Evolutionary conservation across 495 filamentous ascomycete species (phyloP).

Genomic region (Xylaria cubensis): DNA sequence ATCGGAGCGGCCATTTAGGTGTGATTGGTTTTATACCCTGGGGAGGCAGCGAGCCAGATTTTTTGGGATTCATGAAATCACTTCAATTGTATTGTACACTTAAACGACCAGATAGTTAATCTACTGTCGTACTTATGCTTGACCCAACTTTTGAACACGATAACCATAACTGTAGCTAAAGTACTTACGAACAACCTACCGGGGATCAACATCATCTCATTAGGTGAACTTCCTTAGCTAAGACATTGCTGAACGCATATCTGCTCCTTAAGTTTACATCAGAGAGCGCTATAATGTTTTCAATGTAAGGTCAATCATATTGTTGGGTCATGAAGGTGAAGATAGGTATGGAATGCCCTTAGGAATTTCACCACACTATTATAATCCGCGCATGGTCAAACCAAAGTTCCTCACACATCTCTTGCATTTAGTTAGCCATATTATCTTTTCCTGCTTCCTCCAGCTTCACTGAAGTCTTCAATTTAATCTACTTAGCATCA

Average conservation of each 20-base stretch:
- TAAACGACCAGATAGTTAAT: background rate
- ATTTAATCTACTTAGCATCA: background rate
- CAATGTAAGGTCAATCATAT: background rate
- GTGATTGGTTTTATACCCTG: background rate
- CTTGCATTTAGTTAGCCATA: background rate
- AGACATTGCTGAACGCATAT: background rate
- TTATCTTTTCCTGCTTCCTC: background rate
- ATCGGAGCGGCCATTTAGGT: background rate
- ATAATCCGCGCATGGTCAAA: background rate
- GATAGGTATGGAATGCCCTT: too few species aligned
- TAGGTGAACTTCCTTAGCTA: background rate
- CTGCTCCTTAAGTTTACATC: background rate
- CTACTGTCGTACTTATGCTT: background rate
- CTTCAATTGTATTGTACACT: background rate
- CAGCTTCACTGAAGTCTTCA: background rate
- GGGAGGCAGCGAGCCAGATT: background rate
- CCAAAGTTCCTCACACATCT: background rate
- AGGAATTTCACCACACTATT: background rate
- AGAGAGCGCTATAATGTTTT: background rate
- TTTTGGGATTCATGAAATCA: background rate
- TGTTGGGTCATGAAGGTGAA: too few species aligned
- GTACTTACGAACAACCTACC: background rate
- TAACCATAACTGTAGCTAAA: background rate
- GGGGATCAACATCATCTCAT: background rate
- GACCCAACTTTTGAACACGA: background rate